Percentiles rank a stretch among this genome's conserved stretches.
Evolutionary conservation across 257 asterid species (phyloP).

Genomic region (Misopates orontium): DNA sequence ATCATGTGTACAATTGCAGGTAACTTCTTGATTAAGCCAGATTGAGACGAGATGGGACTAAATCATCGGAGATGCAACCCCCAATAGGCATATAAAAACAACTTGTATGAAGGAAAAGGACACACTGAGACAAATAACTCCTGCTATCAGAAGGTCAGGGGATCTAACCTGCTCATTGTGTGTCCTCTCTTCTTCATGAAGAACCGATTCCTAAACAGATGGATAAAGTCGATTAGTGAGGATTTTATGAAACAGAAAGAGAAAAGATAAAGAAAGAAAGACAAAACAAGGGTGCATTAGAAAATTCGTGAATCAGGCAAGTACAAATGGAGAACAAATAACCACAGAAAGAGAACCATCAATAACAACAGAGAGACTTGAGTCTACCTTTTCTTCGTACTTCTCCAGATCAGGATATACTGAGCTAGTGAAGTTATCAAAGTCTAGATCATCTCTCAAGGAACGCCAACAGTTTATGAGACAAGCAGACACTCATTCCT

Average conservation of each 20-base stretch:
- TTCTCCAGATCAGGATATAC: slow-evolving; percentile 91
- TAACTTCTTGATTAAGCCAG: neutral
- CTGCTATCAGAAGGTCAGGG: too few species aligned
- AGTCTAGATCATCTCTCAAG: slow-evolving; percentile 96
- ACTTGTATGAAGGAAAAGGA: too few species aligned
- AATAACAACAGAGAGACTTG: too few species aligned
- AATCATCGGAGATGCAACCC: too few species aligned
- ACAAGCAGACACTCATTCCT: slow-evolving; percentile 99
- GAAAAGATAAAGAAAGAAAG: slow-evolving; percentile 19
- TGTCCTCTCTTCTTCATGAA: slow-evolving; percentile 91
- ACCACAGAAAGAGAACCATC: too few species aligned
- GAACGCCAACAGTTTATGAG: slow-evolving; percentile 99
- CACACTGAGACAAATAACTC: neutral
- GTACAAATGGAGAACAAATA: too few species aligned
- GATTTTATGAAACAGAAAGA: slow-evolving; percentile 16
- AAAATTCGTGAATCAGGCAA: too few species aligned
- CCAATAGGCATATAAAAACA: too few species aligned
- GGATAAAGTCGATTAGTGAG: slow-evolving; percentile 22
- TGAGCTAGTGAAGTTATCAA: slow-evolving; percentile 81
- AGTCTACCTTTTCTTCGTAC: slow-evolving; percentile 87
- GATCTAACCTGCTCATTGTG: slow-evolving; percentile 80
- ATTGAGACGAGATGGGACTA: too few species aligned
- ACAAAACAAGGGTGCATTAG: neutral
- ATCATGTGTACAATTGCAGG: too few species aligned
- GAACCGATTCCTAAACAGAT: slow-evolving; percentile 73